Evolutionary conservation across 192 early-diverging fungal genomes (phyloP).

Genomic region (Pilaira anomala): DNA sequence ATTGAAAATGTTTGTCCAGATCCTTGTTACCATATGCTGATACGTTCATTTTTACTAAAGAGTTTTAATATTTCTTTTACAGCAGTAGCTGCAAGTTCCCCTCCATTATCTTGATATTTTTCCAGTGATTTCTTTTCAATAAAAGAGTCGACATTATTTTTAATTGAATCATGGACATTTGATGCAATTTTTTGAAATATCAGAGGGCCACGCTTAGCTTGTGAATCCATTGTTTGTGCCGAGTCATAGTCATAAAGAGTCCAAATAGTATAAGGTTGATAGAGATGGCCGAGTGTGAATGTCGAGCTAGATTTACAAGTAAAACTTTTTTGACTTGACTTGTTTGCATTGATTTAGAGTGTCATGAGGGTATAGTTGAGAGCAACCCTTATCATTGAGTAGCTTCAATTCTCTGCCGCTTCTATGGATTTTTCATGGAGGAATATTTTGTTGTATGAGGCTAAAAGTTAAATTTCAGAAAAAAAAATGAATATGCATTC

Average conservation of each 20-base stretch:
- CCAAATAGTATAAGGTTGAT: conserved; percentile 6
- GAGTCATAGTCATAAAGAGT: conserved; percentile 4
- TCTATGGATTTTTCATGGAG: conserved; percentile 5
- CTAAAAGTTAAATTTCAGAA: conserved; percentile 5
- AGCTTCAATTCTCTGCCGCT: not conserved
- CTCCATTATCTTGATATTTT: conserved; percentile 9
- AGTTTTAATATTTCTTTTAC: not conserved
- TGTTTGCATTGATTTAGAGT: too few relatives aligned
- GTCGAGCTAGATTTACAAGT: conserved; percentile 10
- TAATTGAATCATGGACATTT: conserved; percentile 11
- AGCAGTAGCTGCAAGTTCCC: conserved; percentile 6
- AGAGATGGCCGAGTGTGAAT: not conserved
- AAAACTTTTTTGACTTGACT: not conserved
- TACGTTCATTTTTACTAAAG: conserved; percentile 15
- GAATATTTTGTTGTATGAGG: conserved; percentile 4
- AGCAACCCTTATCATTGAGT: too few relatives aligned
- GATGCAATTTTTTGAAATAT: conserved; percentile 12
- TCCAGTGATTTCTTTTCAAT: conserved; percentile 7
- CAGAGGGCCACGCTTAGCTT: conserved; percentile 16
- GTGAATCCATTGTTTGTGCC: conserved; percentile 18
- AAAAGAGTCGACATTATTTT: not conserved
- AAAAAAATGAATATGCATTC: not conserved
- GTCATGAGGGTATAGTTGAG: too few relatives aligned
- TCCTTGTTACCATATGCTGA: conserved; percentile 12
- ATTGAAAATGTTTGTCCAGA: conserved; percentile 5